These are phyloP conservation scores for Tolypocladium paradoxum DNA, from an alignment of 2,329 filamentous ascomycete species.

Conservation along the genomic window DNA sequence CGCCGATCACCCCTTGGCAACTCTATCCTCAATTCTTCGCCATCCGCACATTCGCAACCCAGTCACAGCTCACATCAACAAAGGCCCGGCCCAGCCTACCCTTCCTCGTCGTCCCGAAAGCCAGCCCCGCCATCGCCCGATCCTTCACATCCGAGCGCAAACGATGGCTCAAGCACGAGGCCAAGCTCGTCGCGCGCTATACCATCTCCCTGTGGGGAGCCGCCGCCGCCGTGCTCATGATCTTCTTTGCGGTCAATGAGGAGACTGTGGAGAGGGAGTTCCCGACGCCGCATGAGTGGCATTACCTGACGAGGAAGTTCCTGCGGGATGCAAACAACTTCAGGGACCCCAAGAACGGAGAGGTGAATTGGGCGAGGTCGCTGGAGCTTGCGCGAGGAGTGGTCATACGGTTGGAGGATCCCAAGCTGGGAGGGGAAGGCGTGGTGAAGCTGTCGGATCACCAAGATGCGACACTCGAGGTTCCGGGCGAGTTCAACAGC, in stretches of 20 bases:
- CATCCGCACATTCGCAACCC: slow-evolving; percentile 15
- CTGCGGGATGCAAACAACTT: slow-evolving; percentile 55
- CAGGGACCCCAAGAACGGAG: slow-evolving; percentile 38
- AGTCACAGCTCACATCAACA: slow-evolving; percentile 16
- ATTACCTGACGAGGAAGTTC: slow-evolving; percentile 55
- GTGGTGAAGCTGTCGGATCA: slow-evolving; percentile 44
- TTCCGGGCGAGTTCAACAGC: slow-evolving; percentile 50
- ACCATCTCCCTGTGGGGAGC: slow-evolving; percentile 55
- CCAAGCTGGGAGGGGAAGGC: slow-evolving; percentile 54
- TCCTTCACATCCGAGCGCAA: slow-evolving; percentile 72
- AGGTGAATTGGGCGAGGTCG: slow-evolving; percentile 57
- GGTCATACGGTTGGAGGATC: slow-evolving; percentile 59
- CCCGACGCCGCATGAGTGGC: slow-evolving; percentile 79
- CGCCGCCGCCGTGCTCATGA: slow-evolving; percentile 46
- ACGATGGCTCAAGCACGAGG: slow-evolving; percentile 58
- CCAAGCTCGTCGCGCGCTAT: slow-evolving; percentile 59
- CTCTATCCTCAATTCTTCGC: slow-evolving; percentile 9
- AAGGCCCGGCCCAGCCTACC: slow-evolving; percentile 26
- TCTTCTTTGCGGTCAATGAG: slow-evolving; percentile 57
- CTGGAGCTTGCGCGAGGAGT: slow-evolving; percentile 49
- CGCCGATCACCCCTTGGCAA: slow-evolving; percentile 5
- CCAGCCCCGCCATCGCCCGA: slow-evolving; percentile 49
- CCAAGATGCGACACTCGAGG: slow-evolving; percentile 58
- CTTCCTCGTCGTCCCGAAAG: slow-evolving; percentile 37
- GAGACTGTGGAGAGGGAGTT: slow-evolving; percentile 65